Conservation (phyloP, 495 filamentous ascomycete genomes). For the Oidiodendron maius region DNA sequence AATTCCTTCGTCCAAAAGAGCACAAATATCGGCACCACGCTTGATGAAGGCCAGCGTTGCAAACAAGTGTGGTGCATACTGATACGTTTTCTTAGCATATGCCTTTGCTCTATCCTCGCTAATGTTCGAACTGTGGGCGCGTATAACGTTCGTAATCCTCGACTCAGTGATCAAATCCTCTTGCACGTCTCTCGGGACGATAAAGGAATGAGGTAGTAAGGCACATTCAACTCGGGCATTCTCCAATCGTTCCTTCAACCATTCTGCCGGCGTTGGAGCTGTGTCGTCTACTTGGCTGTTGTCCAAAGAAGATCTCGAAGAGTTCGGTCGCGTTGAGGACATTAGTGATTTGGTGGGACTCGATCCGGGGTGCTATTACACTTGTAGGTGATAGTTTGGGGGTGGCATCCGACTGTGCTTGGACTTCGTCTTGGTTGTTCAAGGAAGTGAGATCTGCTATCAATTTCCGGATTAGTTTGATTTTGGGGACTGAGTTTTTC, state of each 20-base stretch:
- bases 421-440: no score
- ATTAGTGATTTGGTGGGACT: no score
- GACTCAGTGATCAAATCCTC: conserved; percentile 4
- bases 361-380: no score
- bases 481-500: no score
- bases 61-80: conserved; percentile 4
- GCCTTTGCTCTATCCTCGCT: neutral
- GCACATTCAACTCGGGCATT: conserved; percentile 2
- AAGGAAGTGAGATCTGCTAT: no score
- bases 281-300: no score
- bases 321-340: no score
- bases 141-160: conserved; percentile 3
- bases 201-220: conserved; percentile 4
- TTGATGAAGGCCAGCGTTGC: conserved; percentile 13
- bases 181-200: conserved; percentile 8
- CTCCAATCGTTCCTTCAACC: conserved; percentile 3
- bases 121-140: conserved; percentile 7
- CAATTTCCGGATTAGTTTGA: no score
- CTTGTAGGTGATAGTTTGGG: no score
- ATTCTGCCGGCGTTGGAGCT: no score
- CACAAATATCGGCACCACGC: conserved; percentile 9
- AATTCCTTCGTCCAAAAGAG: conserved; percentile 12
- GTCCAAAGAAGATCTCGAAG: no score
- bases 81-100: conserved; percentile 1
- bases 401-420: no score